Evolutionary conservation across 2,329 filamentous ascomycete species (phyloP).

Genomic region (Aspergillus neotritici): DNA sequence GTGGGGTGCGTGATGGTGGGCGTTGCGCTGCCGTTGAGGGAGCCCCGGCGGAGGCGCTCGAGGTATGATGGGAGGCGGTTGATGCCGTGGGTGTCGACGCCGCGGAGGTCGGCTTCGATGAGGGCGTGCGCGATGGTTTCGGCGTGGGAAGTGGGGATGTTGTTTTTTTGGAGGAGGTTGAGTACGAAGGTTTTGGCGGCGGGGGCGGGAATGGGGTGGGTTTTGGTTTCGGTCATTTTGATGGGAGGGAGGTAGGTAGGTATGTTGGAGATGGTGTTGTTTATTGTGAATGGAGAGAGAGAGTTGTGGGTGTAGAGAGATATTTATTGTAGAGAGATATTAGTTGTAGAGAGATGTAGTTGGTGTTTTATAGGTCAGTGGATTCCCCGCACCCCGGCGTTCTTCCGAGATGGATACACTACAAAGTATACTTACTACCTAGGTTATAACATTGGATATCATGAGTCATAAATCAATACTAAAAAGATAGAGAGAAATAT

Average conservation of each 20-base stretch:
- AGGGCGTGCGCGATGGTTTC: conserved; percentile 61
- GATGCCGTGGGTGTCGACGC: conserved; percentile 73
- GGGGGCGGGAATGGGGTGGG: conserved; percentile 14
- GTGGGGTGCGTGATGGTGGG: conserved; percentile 59
- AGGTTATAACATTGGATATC: not conserved
- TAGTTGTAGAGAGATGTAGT: no score
- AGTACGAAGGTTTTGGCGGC: conserved; percentile 22
- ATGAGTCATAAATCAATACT: no score
- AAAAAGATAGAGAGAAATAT: not conserved
- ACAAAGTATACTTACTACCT: not conserved
- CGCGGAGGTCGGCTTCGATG: conserved; percentile 68
- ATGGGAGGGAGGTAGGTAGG: not conserved
- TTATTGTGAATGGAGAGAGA: not conserved
- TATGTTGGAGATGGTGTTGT: not conserved
- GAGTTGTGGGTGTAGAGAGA: no score
- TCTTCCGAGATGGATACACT: not conserved
- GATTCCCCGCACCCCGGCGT: not conserved
- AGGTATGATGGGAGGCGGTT: conserved; percentile 76
- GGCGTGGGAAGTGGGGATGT: conserved; percentile 56
- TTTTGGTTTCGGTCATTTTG: conserved; percentile 5
- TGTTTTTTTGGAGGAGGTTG: conserved; percentile 39
- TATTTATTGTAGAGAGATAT: no score
- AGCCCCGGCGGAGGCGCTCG: conserved; percentile 63
- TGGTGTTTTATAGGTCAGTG: no score
- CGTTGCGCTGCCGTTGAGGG: conserved; percentile 56